phyloP scores from a whole-genome alignment of 371 early-diverging fungal species.

The Saksenaea vasiformis region DNA sequence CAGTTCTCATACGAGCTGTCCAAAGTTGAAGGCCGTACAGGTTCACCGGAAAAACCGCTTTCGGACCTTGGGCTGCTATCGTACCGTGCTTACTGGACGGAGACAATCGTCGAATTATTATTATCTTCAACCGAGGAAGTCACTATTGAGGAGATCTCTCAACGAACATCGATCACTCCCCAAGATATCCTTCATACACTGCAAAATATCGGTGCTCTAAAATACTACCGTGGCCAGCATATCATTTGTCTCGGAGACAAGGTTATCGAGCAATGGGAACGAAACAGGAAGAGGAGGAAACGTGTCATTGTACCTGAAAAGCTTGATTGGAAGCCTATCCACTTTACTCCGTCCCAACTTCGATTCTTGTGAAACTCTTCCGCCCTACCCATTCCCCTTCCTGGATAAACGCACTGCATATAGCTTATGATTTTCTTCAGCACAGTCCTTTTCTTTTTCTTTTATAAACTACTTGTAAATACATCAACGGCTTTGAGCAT shows the following conservation, averaged over 20 bases:
- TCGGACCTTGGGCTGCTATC: slow-evolving; percentile 97
- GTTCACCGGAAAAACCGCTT: slow-evolving; percentile 99
- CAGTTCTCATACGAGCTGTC: slow-evolving; percentile 98
- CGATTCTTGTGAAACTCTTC: slow-evolving; percentile 59
- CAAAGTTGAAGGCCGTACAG: slow-evolving; percentile 92
- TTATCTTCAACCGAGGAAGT: slow-evolving; percentile 52
- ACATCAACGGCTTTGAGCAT: not conserved
- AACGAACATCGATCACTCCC: slow-evolving; percentile 84
- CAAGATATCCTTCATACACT: slow-evolving; percentile 97
- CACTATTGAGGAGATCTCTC: slow-evolving; percentile 83
- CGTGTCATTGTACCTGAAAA: slow-evolving; percentile 79
- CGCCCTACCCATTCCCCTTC: not conserved
- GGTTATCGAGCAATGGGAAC: slow-evolving; percentile 80
- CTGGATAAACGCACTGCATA: not conserved
- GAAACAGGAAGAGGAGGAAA: slow-evolving; percentile 68
- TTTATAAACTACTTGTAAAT: not conserved
- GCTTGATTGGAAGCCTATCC: slow-evolving; percentile 80
- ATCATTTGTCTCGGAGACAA: slow-evolving; percentile 90
- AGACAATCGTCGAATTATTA: slow-evolving; percentile 71
- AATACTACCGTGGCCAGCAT: slow-evolving; percentile 93
- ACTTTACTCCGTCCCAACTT: slow-evolving; percentile 77
- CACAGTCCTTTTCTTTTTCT: not conserved
- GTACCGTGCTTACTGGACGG: slow-evolving; percentile 97
- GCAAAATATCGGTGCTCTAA: slow-evolving; percentile 88
- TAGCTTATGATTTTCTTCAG: not conserved